Evolutionary conservation across 2,329 filamentous ascomycete genomes (phyloP).

Genomic region (Ophiostoma novo-ulmi): DNA sequence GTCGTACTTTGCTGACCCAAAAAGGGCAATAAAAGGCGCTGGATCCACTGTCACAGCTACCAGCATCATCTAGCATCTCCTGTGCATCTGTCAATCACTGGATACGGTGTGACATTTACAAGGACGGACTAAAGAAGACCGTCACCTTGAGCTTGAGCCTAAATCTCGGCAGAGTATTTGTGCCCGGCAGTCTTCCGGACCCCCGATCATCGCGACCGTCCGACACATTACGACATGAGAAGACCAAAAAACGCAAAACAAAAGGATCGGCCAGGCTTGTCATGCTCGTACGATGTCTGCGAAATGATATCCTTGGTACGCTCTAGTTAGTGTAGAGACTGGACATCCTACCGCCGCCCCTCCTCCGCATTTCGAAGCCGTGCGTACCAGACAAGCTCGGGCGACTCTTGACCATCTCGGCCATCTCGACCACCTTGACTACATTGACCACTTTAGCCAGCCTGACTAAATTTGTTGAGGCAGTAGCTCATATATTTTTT

Average conservation of each 20-base stretch:
- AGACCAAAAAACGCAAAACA: neutral
- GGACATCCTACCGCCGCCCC: neutral
- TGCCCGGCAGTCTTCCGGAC: neutral
- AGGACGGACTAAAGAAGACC: neutral
- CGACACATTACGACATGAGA: neutral
- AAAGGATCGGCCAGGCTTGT: neutral
- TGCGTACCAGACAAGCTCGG: neutral
- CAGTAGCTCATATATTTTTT: neutral
- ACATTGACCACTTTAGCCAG: neutral
- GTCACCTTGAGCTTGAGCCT: neutral
- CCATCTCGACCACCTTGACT: too few relatives aligned
- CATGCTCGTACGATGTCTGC: neutral
- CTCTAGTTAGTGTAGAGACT: neutral
- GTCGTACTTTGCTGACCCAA: neutral
- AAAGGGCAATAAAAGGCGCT: conserved; percentile 10
- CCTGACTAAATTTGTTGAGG: neutral
- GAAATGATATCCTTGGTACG: conserved; percentile 1
- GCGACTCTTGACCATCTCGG: neutral
- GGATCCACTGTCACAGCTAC: conserved; percentile 3
- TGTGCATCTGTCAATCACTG: neutral
- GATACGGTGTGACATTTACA: neutral
- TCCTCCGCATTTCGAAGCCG: conserved; percentile 1
- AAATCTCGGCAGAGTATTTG: neutral
- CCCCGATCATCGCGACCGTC: neutral
- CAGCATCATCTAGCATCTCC: neutral